Evolutionary conservation across 108 stramenopile species (phyloP), one percentile per base, ranked within the genome.

Genomic region (Parietichytrium sp.): DNA sequence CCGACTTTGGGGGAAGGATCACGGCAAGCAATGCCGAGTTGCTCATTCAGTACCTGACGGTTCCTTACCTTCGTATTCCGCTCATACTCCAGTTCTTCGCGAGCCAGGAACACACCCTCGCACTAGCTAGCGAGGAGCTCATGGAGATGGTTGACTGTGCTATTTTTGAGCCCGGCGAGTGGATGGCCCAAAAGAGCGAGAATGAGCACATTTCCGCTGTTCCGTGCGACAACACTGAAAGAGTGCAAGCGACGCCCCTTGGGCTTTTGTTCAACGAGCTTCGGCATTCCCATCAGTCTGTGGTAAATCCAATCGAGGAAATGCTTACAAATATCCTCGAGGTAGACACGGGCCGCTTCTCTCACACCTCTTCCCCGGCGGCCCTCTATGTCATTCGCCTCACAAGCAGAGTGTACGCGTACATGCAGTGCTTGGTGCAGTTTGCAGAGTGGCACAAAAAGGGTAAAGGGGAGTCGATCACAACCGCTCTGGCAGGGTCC

Each of bases 231-330:
- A 12, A 25, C 10, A 49, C 49, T 36, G 47, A 52, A 61, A 45
- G 0, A 48, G 89, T 27, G 80, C 84, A 89, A 7, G 61, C 87
- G 23, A 89, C 89, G 26, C 89, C 89, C 29, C 81, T 79, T 7
- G 89, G 89, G 3, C 84, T 90, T 18, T 87, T 90, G 26, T 90
- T 90, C 86, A 90, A 90, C 49, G 89, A 90, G 83, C 86, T 90
- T 3, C 81, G 85, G 42, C 86, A 55, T 53, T 84, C 88, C 45
- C 89, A 89, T 29, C 54, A 45, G 31, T 31, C 45, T 33, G 48
- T 82, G 0, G 30, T 84, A 12, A 4, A 10, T 3, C 33, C 83
- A 42, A 42, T 86, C 10, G 54, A 83, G 7, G 36, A 25, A 8
- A 82, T 86, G 85, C 84, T 90, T 0, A 86, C 88, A 18, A 79